phyloP scores from a whole-genome alignment of 495 filamentous ascomycete genomes.

The Trypethelium eluteriae region DNA sequence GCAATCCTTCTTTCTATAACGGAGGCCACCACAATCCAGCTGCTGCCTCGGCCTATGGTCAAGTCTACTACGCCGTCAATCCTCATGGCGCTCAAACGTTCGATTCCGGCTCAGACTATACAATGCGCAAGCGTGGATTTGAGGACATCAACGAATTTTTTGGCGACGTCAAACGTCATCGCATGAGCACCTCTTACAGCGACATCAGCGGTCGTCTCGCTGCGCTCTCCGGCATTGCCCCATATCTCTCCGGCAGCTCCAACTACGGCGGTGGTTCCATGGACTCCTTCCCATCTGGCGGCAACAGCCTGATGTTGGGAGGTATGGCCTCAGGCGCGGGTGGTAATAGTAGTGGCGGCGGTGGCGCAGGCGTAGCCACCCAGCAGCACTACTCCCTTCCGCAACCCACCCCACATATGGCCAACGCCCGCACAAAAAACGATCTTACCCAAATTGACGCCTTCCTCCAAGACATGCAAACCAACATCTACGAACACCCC shows the following conservation, averaged over 20 bases:
- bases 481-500: slow-evolving; percentile 86
- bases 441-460: slow-evolving; percentile 87
- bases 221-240: slow-evolving; percentile 40
- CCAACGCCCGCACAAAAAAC: slow-evolving; percentile 79
- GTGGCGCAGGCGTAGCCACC: slow-evolving; percentile 19
- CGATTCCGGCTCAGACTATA: slow-evolving; percentile 40
- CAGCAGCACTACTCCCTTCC: slow-evolving; percentile 70
- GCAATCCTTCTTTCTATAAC: slow-evolving; percentile 47
- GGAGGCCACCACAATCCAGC: slow-evolving; percentile 43
- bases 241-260: slow-evolving; percentile 60
- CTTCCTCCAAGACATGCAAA: slow-evolving; percentile 88
- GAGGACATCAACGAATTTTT: slow-evolving; percentile 93
- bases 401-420: slow-evolving; percentile 42
- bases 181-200: slow-evolving; percentile 51
- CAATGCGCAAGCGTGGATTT: slow-evolving; percentile 66
- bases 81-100: neutral
- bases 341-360: slow-evolving; percentile 21
- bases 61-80: slow-evolving; percentile 62
- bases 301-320: slow-evolving; percentile 14
- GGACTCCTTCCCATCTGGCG: slow-evolving; percentile 19
- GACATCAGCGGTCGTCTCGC: neutral
- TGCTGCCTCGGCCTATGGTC: slow-evolving; percentile 49
- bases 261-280: slow-evolving; percentile 59
- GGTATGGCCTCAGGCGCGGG: neutral
- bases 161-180: slow-evolving; percentile 77